phyloP scores from a whole-genome alignment of 306 rosid genomes.

The Carpinus fangiana region DNA sequence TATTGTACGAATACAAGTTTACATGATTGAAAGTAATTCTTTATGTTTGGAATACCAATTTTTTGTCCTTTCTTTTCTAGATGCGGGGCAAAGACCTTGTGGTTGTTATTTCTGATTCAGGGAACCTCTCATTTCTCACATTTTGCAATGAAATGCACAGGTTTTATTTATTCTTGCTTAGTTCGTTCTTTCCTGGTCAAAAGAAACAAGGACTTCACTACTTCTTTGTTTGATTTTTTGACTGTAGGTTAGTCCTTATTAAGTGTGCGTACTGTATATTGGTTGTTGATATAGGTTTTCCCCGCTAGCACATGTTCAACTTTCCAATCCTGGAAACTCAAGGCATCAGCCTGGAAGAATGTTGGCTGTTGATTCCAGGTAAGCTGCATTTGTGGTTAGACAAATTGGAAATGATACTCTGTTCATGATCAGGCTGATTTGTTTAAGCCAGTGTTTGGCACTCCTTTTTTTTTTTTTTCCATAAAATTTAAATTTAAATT shows the following conservation, averaged over 20 bases:
- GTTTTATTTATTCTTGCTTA: conserved; percentile 34
- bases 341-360: conserved; percentile 80
- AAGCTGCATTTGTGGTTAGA: conserved; percentile 25
- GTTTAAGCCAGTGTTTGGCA: conserved; percentile 12
- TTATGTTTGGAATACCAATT: conserved; percentile 18
- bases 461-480: background rate
- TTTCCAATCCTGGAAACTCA: conserved; percentile 78
- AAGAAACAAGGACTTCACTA: background rate
- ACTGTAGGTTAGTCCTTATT: background rate
- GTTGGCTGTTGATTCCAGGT: conserved; percentile 84
- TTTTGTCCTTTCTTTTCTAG: conserved; percentile 38
- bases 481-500: background rate
- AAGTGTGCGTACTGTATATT: conserved; percentile 17
- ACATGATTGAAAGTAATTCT: conserved; percentile 4
- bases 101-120: conserved; percentile 88
- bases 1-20: conserved; percentile 14
- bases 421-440: conserved; percentile 12
- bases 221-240: background rate
- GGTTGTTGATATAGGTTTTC: conserved; percentile 59
- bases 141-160: conserved; percentile 97
- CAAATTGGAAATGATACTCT: conserved; percentile 14
- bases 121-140: conserved; percentile 87
- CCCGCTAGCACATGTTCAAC: conserved; percentile 70
- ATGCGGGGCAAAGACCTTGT: conserved; percentile 79
- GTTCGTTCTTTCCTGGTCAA: background rate